Evolutionary conservation across 2,329 filamentous ascomycete genomes (phyloP).

Genomic region (Xylaria hypoxylon): DNA sequence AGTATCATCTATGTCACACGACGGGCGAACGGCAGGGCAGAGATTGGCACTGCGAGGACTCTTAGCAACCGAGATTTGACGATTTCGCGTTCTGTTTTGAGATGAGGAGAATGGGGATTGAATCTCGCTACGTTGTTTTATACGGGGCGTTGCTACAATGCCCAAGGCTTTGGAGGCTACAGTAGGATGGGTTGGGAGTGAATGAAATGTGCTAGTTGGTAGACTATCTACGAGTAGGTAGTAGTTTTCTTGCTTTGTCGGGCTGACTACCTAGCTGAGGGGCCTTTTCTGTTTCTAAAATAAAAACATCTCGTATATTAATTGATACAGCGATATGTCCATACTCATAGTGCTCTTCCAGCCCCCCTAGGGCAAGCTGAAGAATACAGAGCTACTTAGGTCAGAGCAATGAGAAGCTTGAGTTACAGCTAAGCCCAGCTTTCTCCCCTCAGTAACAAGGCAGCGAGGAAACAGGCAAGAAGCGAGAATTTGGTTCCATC

Average conservation of each 20-base stretch:
- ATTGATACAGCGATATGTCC: too few species aligned
- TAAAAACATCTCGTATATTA: background rate
- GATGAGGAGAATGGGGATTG: background rate
- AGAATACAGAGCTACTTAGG: background rate
- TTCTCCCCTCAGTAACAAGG: too few species aligned
- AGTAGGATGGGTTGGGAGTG: too few species aligned
- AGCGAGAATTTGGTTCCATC: background rate
- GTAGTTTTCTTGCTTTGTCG: too few species aligned
- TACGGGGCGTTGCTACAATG: background rate
- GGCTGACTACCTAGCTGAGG: too few species aligned
- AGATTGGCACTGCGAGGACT: background rate
- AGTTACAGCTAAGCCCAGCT: background rate
- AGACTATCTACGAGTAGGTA: too few species aligned
- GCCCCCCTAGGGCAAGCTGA: background rate
- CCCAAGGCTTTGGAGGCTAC: too few species aligned
- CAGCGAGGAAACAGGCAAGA: too few species aligned
- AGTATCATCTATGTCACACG: background rate
- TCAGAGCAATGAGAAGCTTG: background rate
- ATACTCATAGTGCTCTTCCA: background rate
- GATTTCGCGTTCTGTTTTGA: background rate
- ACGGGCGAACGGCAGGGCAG: background rate
- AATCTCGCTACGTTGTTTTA: background rate
- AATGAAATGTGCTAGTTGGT: too few species aligned
- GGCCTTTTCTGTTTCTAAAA: background rate
- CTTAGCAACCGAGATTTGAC: conserved; percentile 1